Base-by-base conservation (phyloP, 768 basidiomycete species). In the Leccinum subtestaceum region DNA sequence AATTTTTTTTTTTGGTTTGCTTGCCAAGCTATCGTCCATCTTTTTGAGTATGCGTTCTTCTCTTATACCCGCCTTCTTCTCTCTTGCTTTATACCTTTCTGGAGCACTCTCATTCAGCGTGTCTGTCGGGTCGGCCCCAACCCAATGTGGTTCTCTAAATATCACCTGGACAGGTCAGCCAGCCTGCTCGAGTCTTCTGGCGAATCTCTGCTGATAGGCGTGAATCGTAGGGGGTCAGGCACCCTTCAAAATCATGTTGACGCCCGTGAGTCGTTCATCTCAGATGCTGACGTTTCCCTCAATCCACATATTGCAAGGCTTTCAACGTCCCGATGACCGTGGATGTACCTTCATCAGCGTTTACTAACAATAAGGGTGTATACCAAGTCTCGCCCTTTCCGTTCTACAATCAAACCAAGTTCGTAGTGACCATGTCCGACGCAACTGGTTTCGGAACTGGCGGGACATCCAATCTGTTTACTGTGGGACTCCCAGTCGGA, bases 351-450 rank as follows among this genome's bases (percentile, higher is more conserved):
- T 60, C 74, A 4, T 68, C 78, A n/a, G 79, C 84, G 4, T 85
- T 81, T 67, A 78, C 54, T 67, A 76, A 81, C 74, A 81, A 81
- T 51, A 59, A 78, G 59, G 87, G 86, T 52, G 78, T 80, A 1
- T 89, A 77, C 67, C 72, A 78, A 12, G 67, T 79, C 31, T 48
- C 72, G 0, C 77, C 76, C 58, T 62, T 90, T 12, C 76, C 78
- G 3, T 72, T 85, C 49, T 31, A 68, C 12, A 65, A 74, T 9
- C 72, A 65, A 29, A 67, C 76, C 17, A 69, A 74, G 55, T 75
- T 89, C 51, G 52, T 89, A 12, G 58, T 86, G 19, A 79, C 83
- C 36, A 87, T 92, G 86, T 91, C 86, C 27, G 90, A 92, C 67
- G 76, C 83, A 17, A 81, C 80, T 27, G 88, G 88, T 1, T 89